phyloP scores from a whole-genome alignment of 768 basidiomycete genomes.

The Mycena leptocephala region DNA sequence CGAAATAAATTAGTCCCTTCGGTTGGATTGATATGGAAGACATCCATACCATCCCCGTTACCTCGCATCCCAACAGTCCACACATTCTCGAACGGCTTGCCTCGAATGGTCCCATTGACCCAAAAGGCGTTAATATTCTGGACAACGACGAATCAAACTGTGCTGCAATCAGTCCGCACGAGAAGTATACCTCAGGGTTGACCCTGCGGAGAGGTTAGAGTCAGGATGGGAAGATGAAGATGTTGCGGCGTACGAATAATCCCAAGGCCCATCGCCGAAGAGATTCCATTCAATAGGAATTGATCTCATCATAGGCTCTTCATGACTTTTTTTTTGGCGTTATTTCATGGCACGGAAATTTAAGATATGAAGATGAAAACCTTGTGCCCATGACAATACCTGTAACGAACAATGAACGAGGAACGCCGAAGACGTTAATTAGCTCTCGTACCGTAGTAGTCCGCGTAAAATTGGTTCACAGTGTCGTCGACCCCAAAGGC shows the following conservation, averaged over 20 bases:
- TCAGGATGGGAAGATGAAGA: not conserved
- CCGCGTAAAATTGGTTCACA: conserved; percentile 74
- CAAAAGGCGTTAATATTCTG: conserved; percentile 72
- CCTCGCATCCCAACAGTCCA: conserved; percentile 84
- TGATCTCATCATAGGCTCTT: conserved; percentile 85
- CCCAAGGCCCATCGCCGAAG: conserved; percentile 74
- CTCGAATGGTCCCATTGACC: conserved; percentile 72
- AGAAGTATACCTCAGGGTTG: conserved; percentile 7
- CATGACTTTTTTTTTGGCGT: conserved; percentile 58
- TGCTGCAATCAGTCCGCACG: not conserved
- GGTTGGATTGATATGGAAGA: not conserved
- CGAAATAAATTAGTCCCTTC: not conserved
- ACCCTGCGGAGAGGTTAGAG: not conserved
- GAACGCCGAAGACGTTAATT: too few species aligned
- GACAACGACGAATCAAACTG: not conserved
- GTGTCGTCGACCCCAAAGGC: conserved; percentile 75
- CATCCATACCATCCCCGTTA: conserved; percentile 63
- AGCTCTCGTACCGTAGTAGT: conserved; percentile 63
- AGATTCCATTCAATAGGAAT: conserved; percentile 77
- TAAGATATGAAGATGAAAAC: not conserved
- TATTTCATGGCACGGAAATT: not conserved
- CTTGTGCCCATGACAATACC: not conserved
- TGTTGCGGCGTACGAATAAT: conserved; percentile 51
- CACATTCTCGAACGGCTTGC: conserved; percentile 73
- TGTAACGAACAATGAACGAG: too few species aligned